A percentile compares a stretch with the other conserved stretches of the same genome.
Conservation (phyloP, 2,329 filamentous ascomycete species). For the Aspergillus melleus region DNA sequence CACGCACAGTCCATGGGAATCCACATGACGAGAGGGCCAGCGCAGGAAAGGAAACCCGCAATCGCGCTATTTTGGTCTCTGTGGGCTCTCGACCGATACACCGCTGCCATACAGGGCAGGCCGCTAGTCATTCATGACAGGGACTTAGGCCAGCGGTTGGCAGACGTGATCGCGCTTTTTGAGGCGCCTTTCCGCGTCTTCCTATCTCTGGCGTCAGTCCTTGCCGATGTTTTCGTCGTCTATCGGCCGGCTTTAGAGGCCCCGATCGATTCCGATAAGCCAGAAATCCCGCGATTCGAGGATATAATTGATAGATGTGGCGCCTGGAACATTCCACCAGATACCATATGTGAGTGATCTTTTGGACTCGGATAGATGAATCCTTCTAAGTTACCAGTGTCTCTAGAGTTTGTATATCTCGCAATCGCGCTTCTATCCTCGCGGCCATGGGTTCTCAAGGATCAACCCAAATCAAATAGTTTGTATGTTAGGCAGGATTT, state of each 20-base stretch:
- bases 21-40: conserved; percentile 20
- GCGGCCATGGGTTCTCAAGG: conserved; percentile 13
- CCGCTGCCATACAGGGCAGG: conserved; percentile 23
- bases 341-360: conserved; percentile 1
- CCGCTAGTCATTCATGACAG: conserved; percentile 22
- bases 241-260: conserved; percentile 16
- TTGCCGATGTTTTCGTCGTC: conserved; percentile 9
- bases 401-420: conserved; percentile 15
- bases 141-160: conserved; percentile 16
- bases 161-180: conserved; percentile 12
- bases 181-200: conserved; percentile 15
- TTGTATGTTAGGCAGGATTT: conserved; percentile 11
- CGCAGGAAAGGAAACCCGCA: neutral
- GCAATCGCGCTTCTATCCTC: conserved; percentile 16
- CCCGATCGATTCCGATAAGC: conserved; percentile 1
- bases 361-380: neutral
- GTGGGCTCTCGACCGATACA: conserved; percentile 25
- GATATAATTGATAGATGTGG: conserved; percentile 4
- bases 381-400: neutral
- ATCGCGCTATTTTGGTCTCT: conserved; percentile 23
- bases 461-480: conserved; percentile 3
- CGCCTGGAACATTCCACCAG: neutral
- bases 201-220: conserved; percentile 11
- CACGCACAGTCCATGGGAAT: conserved; percentile 32
- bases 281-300: conserved; percentile 13